These are phyloP conservation scores for Backusella luteola DNA, from an alignment of 192 early-diverging fungal genomes.

Conservation along the genomic window DNA sequence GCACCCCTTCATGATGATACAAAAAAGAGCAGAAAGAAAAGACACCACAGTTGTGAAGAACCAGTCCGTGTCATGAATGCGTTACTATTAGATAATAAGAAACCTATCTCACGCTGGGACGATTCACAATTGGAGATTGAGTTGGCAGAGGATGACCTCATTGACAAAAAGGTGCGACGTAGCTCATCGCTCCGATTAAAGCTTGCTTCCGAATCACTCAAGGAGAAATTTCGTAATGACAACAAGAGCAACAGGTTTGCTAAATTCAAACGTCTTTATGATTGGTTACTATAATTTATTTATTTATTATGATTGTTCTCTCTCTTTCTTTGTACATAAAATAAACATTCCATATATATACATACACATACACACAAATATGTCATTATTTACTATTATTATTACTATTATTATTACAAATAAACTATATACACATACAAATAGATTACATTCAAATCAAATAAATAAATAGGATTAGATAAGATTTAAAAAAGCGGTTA, in stretches of 20 bases:
- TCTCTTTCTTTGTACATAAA: neutral
- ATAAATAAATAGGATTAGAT: neutral
- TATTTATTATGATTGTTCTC: neutral
- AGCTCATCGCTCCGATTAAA: conserved; percentile 18
- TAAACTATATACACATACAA: neutral
- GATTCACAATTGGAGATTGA: conserved; percentile 19
- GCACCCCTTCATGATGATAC: neutral
- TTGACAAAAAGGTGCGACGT: conserved; percentile 16
- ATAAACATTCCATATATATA: neutral
- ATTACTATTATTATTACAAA: neutral
- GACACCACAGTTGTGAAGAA: conserved; percentile 1
- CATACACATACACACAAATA: neutral
- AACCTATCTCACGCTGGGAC: conserved; percentile 12
- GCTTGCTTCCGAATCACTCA: neutral
- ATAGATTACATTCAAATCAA: neutral
- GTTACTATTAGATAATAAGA: neutral
- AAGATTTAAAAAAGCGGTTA: neutral
- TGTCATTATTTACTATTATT: no score
- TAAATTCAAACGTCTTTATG: conserved; percentile 1
- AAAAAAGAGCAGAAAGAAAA: neutral
- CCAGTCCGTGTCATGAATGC: neutral
- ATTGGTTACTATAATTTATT: conserved; percentile 10
- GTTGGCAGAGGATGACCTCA: conserved; percentile 18
- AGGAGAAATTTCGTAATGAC: neutral
- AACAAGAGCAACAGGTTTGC: neutral